A percentile compares a stretch with the other conserved stretches of the same genome.
phyloP scores from a whole-genome alignment of 1,284 basidiomycete species.

The Irpex sp. region DNA sequence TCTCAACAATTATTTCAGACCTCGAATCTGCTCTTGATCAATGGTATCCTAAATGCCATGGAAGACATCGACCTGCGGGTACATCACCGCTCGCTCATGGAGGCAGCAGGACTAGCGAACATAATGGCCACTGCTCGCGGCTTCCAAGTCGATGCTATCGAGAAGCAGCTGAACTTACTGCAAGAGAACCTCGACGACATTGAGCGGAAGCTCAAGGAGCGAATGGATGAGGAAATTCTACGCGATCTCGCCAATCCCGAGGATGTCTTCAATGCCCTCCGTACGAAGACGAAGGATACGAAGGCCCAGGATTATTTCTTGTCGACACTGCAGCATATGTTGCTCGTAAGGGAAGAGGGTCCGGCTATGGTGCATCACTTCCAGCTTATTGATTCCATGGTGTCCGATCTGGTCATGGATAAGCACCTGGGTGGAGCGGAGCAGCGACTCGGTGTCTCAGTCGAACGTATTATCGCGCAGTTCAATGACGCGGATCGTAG shows the following conservation, averaged over 20 bases:
- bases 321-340: conserved; percentile 88
- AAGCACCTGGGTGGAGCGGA: conserved; percentile 86
- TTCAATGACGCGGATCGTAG: conserved; percentile 91
- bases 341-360: conserved; percentile 88
- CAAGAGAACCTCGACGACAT: conserved; percentile 75
- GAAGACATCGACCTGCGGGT: conserved; percentile 82
- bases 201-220: conserved; percentile 73
- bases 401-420: conserved; percentile 92
- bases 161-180: conserved; percentile 68
- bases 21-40: conserved; percentile 69
- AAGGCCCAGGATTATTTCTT: conserved; percentile 86
- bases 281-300: conserved; percentile 70
- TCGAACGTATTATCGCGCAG: conserved; percentile 85
- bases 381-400: conserved; percentile 90
- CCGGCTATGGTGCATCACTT: conserved; percentile 84
- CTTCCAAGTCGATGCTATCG: conserved; percentile 65
- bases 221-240: conserved; percentile 75
- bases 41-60: conserved; percentile 56
- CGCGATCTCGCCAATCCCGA: conserved; percentile 78
- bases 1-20: conserved; percentile 37
- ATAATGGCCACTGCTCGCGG: conserved; percentile 72
- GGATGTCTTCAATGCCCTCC: conserved; percentile 85
- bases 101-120: conserved; percentile 75
- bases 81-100: conserved; percentile 87
- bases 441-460: conserved; percentile 84